Evolutionary conservation across 2,329 filamentous ascomycete genomes (phyloP), one percentile per base, ranked within the genome.

Genomic region (Hysterium pulicare): DNA sequence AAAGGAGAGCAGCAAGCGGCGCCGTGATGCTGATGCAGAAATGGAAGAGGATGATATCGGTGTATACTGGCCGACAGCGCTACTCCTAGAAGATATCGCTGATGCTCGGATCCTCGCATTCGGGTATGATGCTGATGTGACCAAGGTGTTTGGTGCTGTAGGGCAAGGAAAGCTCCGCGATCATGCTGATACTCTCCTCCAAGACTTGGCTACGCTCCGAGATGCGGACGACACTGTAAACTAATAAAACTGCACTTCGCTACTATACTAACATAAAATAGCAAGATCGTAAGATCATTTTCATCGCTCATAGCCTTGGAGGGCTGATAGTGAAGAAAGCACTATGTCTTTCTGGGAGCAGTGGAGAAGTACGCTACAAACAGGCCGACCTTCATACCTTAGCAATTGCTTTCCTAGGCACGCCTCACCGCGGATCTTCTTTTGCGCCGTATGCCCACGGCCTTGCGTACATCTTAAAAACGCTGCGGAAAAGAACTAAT

Each of bases 221-320:
- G n/a, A n/a, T n/a, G n/a, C n/a, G n/a, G n/a, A n/a, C n/a, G n/a
- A n/a, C n/a, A n/a, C n/a, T n/a, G n/a, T n/a, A n/a, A n/a, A n/a
- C n/a, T n/a, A n/a, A n/a, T n/a, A n/a, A n/a, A n/a, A n/a, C n/a
- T n/a, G n/a, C n/a, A n/a, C n/a, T n/a, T n/a, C n/a, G n/a, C n/a
- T n/a, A n/a, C n/a, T n/a, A n/a, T n/a, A n/a, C n/a, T n/a, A n/a
- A n/a, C n/a, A n/a, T n/a, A n/a, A 5, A 10, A 24, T 22, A 37
- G 34, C 21, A 24, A 6, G 11, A 37, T 7, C 34, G 34, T 22
- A 16, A 16, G 3, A 20, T 37, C 17, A 37, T 37, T 5, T 37
- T 37, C 19, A 21, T 37, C 34, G 34, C 34, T 8, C 34, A 37
- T 24, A 24, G 34, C 34, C 34, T 37, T 37, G 34, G 34, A 17